phyloP scores from a whole-genome alignment of 2,329 filamentous ascomycete genomes.

The Arthrinium puccinioides region DNA sequence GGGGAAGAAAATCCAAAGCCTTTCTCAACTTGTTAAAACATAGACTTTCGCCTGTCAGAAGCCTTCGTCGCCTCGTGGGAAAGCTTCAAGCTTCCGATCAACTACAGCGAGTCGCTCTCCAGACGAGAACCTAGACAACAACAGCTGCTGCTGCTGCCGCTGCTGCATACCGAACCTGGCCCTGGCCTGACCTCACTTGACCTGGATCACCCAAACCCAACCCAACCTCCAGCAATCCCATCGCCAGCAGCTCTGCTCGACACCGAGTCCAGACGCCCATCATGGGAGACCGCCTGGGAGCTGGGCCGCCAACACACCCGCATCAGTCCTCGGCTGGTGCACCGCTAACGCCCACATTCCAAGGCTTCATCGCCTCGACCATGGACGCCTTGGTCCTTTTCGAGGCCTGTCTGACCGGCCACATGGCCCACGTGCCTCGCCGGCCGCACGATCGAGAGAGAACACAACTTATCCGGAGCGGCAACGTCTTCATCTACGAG shows the following conservation, averaged over 20 bases:
- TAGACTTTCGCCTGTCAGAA: no score
- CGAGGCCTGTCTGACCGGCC: conserved; percentile 67
- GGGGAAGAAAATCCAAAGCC: no score
- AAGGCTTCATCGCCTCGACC: conserved; percentile 61
- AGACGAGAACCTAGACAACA: no score
- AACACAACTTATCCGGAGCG: conserved; percentile 68
- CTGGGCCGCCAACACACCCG: conserved; percentile 3
- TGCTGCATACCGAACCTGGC: no score
- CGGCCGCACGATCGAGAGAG: conserved; percentile 83
- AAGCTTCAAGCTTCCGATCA: no score
- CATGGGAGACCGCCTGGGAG: conserved; percentile 17
- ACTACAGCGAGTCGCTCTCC: no score
- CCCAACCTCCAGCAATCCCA: not conserved
- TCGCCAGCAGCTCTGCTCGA: no score
- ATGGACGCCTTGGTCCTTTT: conserved; percentile 74
- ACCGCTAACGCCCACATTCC: conserved; percentile 56
- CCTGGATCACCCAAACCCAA: conserved; percentile 1
- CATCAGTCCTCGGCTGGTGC: conserved; percentile 7
- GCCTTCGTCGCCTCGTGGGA: no score
- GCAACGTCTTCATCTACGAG: conserved; percentile 86
- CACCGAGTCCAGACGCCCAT: no score
- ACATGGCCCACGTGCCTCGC: conserved; percentile 68
- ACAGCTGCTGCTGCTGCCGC: no score
- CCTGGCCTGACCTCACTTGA: no score
- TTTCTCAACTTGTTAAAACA: no score